phyloP scores from a whole-genome alignment of 768 basidiomycete genomes.

The Phallus indusiatus region DNA sequence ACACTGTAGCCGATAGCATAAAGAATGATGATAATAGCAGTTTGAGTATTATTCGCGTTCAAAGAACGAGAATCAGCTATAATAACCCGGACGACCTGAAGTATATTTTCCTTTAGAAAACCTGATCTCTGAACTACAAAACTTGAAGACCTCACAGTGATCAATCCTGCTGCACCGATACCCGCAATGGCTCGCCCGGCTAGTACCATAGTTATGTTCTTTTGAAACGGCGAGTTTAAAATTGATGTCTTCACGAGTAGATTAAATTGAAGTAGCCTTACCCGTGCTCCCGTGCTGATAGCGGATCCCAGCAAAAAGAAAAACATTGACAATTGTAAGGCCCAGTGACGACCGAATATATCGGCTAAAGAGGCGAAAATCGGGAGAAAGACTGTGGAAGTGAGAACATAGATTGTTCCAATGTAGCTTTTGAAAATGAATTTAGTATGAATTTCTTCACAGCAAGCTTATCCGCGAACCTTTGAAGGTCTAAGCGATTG shows the following conservation, averaged over 20 bases:
- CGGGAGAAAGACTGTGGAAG: constrained; percentile 45
- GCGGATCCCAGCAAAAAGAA: constrained; percentile 39
- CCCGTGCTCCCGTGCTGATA: constrained; percentile 33
- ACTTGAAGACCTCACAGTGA: constrained; percentile 20
- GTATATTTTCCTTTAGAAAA: not conserved
- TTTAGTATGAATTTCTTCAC: not conserved
- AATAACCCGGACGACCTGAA: constrained; percentile 33
- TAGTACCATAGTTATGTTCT: constrained; percentile 36
- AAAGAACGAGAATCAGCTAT: constrained; percentile 35
- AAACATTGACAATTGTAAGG: constrained; percentile 34
- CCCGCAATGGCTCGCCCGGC: constrained; percentile 41
- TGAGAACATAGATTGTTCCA: constrained; percentile 40
- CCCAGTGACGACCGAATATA: constrained; percentile 39
- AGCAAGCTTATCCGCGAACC: constrained; percentile 7
- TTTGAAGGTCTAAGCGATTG: constrained; percentile 26
- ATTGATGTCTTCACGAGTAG: not conserved
- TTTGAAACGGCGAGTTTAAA: not conserved
- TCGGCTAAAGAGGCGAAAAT: constrained; percentile 41
- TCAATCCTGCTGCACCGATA: constrained; percentile 36
- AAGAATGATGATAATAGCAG: constrained; percentile 31
- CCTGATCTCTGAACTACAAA: not conserved
- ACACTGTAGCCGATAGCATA: constrained; percentile 33
- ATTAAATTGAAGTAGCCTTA: not conserved
- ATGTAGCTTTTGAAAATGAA: constrained; percentile 27
- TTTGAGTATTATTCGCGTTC: constrained; percentile 34